Evolutionary conservation across 2,329 filamentous ascomycete species (phyloP).

Genomic region (Cladophialophora bantiana): DNA sequence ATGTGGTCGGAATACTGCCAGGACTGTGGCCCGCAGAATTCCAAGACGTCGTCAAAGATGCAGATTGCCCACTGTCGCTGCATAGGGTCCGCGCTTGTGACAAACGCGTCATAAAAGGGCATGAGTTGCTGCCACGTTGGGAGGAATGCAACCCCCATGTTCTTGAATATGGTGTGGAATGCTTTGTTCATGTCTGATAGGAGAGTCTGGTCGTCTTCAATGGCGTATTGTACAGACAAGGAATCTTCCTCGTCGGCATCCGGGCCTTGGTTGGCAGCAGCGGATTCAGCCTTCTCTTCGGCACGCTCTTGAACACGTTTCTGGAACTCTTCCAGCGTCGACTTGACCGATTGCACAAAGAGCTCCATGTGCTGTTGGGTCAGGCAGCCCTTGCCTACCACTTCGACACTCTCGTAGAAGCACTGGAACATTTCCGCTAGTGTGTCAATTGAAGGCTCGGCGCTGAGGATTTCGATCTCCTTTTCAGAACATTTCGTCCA

Average conservation of each 20-base stretch:
- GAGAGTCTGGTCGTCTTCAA: slow-evolving; percentile 96
- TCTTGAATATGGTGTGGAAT: slow-evolving; percentile 98
- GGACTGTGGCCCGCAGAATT: slow-evolving; percentile 91
- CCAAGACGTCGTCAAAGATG: slow-evolving; percentile 97
- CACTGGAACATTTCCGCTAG: slow-evolving; percentile 99
- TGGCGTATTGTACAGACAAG: slow-evolving; percentile 85
- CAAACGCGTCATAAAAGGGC: slow-evolving; percentile 83
- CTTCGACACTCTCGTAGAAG: slow-evolving; percentile 98
- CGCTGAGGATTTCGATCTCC: slow-evolving; percentile 88
- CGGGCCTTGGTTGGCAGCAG: slow-evolving; percentile 74
- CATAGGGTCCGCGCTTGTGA: slow-evolving; percentile 75
- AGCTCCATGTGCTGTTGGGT: slow-evolving; percentile 78
- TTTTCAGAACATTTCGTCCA: slow-evolving; percentile 89
- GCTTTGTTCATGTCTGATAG: slow-evolving; percentile 99
- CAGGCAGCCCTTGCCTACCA: slow-evolving; percentile 84
- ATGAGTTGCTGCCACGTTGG: slow-evolving; percentile 87
- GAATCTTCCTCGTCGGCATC: slow-evolving; percentile 92
- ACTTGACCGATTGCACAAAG: slow-evolving; percentile 86
- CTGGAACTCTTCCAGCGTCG: slow-evolving; percentile 91
- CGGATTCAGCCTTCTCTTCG: slow-evolving; percentile 69
- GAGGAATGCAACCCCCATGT: slow-evolving; percentile 84
- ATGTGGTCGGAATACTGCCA: slow-evolving; percentile 88
- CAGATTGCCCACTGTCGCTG: slow-evolving; percentile 99
- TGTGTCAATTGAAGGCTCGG: slow-evolving; percentile 94
- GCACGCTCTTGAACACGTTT: slow-evolving; percentile 77